A percentile compares a stretch with the other conserved stretches of the same genome.
Conservation (phyloP, 441 rosid species). For the Euphorbia schlechtendalii region DNA sequence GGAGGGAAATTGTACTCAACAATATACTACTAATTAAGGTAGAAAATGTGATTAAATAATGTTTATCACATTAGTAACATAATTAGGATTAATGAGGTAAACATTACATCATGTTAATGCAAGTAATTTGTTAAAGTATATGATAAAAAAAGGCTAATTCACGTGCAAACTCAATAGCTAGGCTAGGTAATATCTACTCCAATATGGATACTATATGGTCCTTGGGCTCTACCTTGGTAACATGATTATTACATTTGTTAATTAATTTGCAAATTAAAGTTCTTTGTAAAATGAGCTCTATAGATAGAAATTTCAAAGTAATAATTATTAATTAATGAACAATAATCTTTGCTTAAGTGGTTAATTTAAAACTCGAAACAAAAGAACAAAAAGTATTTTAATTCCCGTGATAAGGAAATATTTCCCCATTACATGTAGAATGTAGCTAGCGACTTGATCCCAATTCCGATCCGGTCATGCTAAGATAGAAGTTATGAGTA, state of each 20-base stretch:
- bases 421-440: too few species aligned
- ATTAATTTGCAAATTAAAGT: too few species aligned
- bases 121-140: constrained; percentile 17
- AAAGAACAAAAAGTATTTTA: too few species aligned
- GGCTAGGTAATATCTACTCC: constrained; percentile 11
- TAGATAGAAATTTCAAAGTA: too few species aligned
- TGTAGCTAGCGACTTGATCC: too few species aligned
- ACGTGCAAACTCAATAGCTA: constrained; percentile 37
- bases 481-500: too few species aligned
- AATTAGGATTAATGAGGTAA: constrained; percentile 31
- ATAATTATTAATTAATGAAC: too few species aligned
- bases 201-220: neutral
- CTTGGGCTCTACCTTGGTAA: constrained; percentile 1
- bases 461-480: too few species aligned
- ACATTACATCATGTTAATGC: constrained; percentile 34
- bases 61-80: too few species aligned
- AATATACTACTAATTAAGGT: neutral
- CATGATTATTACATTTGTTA: constrained; percentile 5
- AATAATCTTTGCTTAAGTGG: too few species aligned
- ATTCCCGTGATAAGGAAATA: too few species aligned
- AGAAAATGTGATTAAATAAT: neutral
- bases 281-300: neutral
- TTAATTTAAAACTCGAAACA: too few species aligned
- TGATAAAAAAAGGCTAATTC: constrained; percentile 24
- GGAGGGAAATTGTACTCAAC: neutral